Evolutionary conservation across 495 filamentous ascomycete genomes (phyloP).

Genomic region (Usnea hakonensis): DNA sequence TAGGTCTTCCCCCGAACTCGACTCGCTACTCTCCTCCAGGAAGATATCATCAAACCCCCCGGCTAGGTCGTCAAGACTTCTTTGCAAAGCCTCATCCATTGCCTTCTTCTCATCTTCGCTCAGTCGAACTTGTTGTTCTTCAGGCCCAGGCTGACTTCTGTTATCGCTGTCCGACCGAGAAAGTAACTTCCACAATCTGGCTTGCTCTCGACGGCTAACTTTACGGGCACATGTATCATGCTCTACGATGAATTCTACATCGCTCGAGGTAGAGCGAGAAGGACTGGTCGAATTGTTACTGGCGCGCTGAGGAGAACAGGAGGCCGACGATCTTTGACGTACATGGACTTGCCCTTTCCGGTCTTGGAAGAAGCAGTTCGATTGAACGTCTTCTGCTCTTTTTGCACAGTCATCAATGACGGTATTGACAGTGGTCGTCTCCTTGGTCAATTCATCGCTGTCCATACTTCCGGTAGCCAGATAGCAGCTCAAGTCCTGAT

Average conservation of each 20-base stretch:
- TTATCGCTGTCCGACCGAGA: slow-evolving; percentile 2
- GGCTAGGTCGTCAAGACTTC: slow-evolving; percentile 16
- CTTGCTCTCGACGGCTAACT: slow-evolving; percentile 10
- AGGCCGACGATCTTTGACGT: not conserved
- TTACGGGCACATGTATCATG: not conserved
- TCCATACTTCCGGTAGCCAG: not conserved
- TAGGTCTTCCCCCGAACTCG: not conserved
- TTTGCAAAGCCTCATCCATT: slow-evolving; percentile 15
- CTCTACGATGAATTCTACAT: slow-evolving; percentile 6
- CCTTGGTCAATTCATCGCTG: not conserved
- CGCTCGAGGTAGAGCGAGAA: not conserved
- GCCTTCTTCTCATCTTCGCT: slow-evolving; percentile 15
- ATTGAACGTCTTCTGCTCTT: not conserved
- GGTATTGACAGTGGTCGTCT: not conserved
- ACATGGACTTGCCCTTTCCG: not conserved
- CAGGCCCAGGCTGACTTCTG: not conserved
- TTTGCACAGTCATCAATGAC: not conserved
- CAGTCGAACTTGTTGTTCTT: not conserved
- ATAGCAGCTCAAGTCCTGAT: not conserved
- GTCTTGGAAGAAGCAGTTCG: not conserved
- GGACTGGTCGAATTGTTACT: not conserved
- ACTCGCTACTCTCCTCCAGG: not conserved
- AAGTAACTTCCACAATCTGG: slow-evolving; percentile 4
- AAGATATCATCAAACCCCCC: slow-evolving; percentile 6
- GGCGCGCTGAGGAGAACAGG: not conserved